Evolutionary conservation across 495 filamentous ascomycete genomes (phyloP), one percentile per base, ranked within the genome.

Genomic region (Penicillium antarcticum): DNA sequence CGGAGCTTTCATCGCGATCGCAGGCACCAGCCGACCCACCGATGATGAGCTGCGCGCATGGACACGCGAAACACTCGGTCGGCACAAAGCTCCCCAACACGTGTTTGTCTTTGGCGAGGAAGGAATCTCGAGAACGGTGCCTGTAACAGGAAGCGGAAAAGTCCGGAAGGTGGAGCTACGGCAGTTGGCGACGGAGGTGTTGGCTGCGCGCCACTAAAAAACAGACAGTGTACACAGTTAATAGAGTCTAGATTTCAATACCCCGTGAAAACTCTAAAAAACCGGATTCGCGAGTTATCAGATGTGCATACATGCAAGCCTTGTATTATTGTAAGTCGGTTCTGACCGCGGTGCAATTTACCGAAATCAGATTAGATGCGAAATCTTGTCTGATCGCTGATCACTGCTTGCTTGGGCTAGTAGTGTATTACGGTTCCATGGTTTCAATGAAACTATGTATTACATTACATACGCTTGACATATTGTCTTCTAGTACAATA

Each of bases 131-230:
- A 63, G 54, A 3, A 69, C 74, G 8, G 69, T 85, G 4, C 85
- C 85, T 4, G 67, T 87, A 46, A 88, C 85, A 29, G 85, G 85
- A 1, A 88, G 85, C 62, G 85, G 85, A 7, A 88, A 88, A 70
- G 79, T 88, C 17, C 75, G 83, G 55, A 87, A 88, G 68, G 80
- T 80, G 66, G 80, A 84, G 62, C 71, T 88, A 70, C 78, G 81
- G 18, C 68, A 80, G 57, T 63, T 80, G 52, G 82, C 81, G 6
- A 78, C 76, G 46, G 61, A 65, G 51, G 60, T 83, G 16, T 44
- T 84, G 57, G 67, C 69, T 10, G 23, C 42, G 41, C 64, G 65
- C 3, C 29, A 29, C 33, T 35, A 19, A 9, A 32, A 36, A 35
- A 14, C 13, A 34, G 14, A 35, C 16, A 26, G 47, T 46, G 21